A percentile compares a stretch with the other conserved stretches of the same genome.
These are phyloP conservation scores for Cladophialophora immunda DNA, from an alignment of 2,329 filamentous ascomycete species.

Conservation along the genomic window DNA sequence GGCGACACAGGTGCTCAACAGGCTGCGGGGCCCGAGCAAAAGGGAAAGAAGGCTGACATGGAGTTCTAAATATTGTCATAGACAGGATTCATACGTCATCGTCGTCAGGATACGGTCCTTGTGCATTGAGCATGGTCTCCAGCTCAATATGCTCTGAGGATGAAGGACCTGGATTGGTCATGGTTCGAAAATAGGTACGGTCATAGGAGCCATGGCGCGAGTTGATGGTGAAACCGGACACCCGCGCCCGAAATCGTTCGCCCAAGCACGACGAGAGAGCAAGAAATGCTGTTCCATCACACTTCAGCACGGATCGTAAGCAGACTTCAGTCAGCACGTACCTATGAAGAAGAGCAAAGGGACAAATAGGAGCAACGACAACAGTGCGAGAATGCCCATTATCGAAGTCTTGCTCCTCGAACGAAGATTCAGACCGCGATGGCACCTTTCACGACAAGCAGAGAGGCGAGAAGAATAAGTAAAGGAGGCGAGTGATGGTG, in stretches of 20 bases:
- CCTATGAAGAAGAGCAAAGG: constrained; percentile 36
- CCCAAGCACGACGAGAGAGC: constrained; percentile 65
- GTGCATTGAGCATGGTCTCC: constrained; percentile 65
- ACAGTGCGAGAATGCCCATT: constrained; percentile 35
- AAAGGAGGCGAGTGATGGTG: not conserved
- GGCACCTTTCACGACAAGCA: not conserved
- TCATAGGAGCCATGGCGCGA: constrained; percentile 60
- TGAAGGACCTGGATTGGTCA: constrained; percentile 62
- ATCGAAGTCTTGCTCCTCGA: not conserved
- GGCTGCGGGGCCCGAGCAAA: constrained; percentile 52
- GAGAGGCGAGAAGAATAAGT: not conserved
- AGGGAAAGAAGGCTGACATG: constrained; percentile 71
- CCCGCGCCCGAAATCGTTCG: constrained; percentile 59
- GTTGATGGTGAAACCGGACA: constrained; percentile 55
- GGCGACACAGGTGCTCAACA: constrained; percentile 73
- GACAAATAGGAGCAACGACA: constrained; percentile 35
- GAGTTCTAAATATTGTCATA: constrained; percentile 68
- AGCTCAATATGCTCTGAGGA: constrained; percentile 71
- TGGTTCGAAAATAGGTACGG: constrained; percentile 63
- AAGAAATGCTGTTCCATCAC: constrained; percentile 53
- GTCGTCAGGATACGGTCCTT: constrained; percentile 46
- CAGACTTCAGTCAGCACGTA: constrained; percentile 1
- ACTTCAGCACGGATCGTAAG: not conserved
- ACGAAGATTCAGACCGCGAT: not conserved
- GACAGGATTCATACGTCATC: constrained; percentile 9